phyloP scores from a whole-genome alignment of 2,329 filamentous ascomycete genomes.

The Colletotrichum musae region DNA sequence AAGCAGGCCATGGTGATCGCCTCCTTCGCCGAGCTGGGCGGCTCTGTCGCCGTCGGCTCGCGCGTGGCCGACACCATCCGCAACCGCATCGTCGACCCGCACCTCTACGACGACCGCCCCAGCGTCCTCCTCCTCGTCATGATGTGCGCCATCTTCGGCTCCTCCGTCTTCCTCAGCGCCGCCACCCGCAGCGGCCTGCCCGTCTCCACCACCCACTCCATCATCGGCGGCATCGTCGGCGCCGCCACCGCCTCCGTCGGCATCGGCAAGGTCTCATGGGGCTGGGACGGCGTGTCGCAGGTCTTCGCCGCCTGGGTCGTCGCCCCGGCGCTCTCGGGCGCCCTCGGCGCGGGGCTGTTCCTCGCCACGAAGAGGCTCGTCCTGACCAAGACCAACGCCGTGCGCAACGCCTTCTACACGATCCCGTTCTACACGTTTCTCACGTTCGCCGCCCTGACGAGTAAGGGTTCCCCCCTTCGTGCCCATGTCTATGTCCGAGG shows the following conservation, averaged over 20 bases:
- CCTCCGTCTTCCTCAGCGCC: slow-evolving; percentile 65
- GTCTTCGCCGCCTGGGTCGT: slow-evolving; percentile 57
- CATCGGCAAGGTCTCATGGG: slow-evolving; percentile 54
- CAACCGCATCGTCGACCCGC: slow-evolving; percentile 60
- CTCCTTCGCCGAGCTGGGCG: slow-evolving; percentile 60
- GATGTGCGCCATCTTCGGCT: slow-evolving; percentile 67
- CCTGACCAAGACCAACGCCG: slow-evolving; percentile 47
- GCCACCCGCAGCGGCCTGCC: slow-evolving; percentile 67
- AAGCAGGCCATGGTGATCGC: slow-evolving; percentile 62
- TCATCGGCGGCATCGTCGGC: slow-evolving; percentile 60
- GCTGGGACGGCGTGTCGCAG: slow-evolving; percentile 53
- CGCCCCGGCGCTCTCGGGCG: slow-evolving; percentile 52
- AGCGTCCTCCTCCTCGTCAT: slow-evolving; percentile 67
- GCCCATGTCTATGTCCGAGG: too few species aligned
- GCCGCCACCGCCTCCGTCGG: slow-evolving; percentile 54
- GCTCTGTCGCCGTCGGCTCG: slow-evolving; percentile 56
- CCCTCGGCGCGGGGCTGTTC: slow-evolving; percentile 51
- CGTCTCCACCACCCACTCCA: slow-evolving; percentile 68
- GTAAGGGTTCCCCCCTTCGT: slow-evolving; percentile 43
- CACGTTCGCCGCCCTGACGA: slow-evolving; percentile 53
- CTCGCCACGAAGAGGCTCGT: slow-evolving; percentile 52
- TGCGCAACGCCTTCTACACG: slow-evolving; percentile 49
- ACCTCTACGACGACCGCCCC: slow-evolving; percentile 59
- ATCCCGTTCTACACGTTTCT: slow-evolving; percentile 57
- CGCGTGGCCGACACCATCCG: slow-evolving; percentile 61